Evolutionary conservation across 108 stramenopile genomes (phyloP).

Genomic region (Epipyxis sp.): DNA sequence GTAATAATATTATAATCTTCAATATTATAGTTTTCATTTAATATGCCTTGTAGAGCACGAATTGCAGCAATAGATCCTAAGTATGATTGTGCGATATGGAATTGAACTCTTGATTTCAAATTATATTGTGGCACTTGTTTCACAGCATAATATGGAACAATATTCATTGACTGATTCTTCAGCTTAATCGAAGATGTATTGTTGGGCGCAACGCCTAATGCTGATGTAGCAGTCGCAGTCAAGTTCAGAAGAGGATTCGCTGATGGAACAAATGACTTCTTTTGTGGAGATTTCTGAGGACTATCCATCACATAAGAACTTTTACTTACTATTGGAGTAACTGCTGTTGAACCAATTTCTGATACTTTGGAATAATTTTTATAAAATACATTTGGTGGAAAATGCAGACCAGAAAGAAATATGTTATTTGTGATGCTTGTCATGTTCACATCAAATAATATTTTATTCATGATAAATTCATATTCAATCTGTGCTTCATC

Average conservation of each 20-base stretch:
- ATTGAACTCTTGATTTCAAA: not conserved
- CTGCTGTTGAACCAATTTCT: too few relatives aligned
- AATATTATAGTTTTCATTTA: constrained; percentile 6
- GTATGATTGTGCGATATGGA: not conserved
- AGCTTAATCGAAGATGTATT: too few relatives aligned
- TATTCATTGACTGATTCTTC: too few relatives aligned
- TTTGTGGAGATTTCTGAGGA: not conserved
- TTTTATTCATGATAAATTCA: constrained; percentile 55
- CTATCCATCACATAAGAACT: too few relatives aligned
- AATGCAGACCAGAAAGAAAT: constrained; percentile 7
- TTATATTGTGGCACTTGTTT: too few relatives aligned
- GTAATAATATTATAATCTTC: not conserved
- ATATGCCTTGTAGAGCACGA: not conserved
- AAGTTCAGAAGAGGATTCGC: too few relatives aligned
- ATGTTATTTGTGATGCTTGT: constrained; percentile 22
- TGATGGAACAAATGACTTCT: not conserved
- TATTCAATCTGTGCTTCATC: constrained; percentile 46
- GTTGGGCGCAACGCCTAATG: too few relatives aligned
- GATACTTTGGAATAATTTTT: too few relatives aligned
- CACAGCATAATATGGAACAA: too few relatives aligned
- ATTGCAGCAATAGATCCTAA: constrained; percentile 2
- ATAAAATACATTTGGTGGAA: not conserved
- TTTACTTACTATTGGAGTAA: too few relatives aligned
- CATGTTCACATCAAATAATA: constrained; percentile 43
- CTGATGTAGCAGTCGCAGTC: too few relatives aligned